A percentile compares a stretch with the other conserved stretches of the same genome.
These are phyloP conservation scores for Angomonas deanei DNA, from an alignment of 208 protist genomes.

Conservation along the genomic window DNA sequence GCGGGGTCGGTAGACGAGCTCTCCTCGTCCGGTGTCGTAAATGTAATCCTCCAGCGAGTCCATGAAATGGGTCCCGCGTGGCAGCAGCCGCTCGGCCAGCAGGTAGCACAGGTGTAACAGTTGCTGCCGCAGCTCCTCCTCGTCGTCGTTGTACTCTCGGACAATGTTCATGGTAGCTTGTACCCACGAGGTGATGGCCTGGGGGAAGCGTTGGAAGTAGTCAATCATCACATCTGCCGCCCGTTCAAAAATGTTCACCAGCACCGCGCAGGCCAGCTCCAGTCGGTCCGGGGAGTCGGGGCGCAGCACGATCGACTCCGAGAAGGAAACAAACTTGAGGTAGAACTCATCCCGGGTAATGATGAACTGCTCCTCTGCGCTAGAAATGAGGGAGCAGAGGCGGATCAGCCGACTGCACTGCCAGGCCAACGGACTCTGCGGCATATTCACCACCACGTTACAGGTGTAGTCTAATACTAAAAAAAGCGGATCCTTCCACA, in stretches of 20 bases:
- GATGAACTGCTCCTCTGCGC: constrained; percentile 46
- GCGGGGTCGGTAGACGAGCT: not conserved
- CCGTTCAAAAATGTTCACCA: constrained; percentile 76
- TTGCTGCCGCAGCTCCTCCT: constrained; percentile 65
- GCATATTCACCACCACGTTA: constrained; percentile 31
- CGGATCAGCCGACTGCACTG: constrained; percentile 47
- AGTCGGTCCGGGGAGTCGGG: constrained; percentile 33
- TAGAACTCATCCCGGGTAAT: constrained; percentile 25
- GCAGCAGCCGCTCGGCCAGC: constrained; percentile 56
- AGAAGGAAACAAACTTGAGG: constrained; percentile 37
- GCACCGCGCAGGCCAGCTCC: constrained; percentile 47
- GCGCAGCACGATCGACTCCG: constrained; percentile 29
- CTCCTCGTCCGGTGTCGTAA: not conserved
- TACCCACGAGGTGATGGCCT: constrained; percentile 45
- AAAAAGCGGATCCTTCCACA: constrained; percentile 47
- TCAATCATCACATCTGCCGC: constrained; percentile 37
- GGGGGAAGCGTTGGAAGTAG: constrained; percentile 33
- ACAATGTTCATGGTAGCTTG: constrained; percentile 38
- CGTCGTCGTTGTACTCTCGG: constrained; percentile 37
- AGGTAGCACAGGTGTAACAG: constrained; percentile 77
- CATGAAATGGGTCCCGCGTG: constrained; percentile 3
- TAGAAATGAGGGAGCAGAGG: constrained; percentile 45
- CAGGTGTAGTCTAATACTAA: constrained; percentile 41
- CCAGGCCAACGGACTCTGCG: constrained; percentile 19
- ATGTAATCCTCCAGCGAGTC: not conserved